Evolutionary conservation across 2,329 filamentous ascomycete species (phyloP), one percentile per base, ranked within the genome.

Genomic region (Cercospora sp.): DNA sequence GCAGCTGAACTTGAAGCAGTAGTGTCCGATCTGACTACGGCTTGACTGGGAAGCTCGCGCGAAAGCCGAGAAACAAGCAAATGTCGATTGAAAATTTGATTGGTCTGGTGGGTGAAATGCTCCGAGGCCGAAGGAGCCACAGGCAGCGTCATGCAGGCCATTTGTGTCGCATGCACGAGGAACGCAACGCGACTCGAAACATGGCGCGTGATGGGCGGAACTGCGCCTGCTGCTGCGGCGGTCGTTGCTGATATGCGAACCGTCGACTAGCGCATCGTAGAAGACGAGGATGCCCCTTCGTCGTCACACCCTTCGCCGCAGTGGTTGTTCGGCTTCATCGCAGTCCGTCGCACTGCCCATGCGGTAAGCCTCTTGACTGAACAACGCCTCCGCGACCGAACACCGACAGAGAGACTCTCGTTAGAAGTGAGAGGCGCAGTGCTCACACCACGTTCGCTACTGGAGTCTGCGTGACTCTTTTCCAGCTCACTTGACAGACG

Each of bases 1-100:
- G 28, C 55, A 59, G 55, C 55, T 59, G 55, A 59, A 59, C 16
- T 3, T 58, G 55, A 9, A 33, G 55, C 28, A 59, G 31, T 59
- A 20, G 20, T 3, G 13, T 28, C 28, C 23, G 23, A 57, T 31
- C 53, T 57, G 51, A 57, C 23, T 13, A 20, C 42, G 42, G 42
- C 42, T 18, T 9, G 42, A 48, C 42, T 48, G 42, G 42, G n/a
- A 48, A 48, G 42, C 42, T 48, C 42, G 42, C 42, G 42, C 42
- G 42, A 7, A 48, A 20, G 48, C 18, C 20, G 48, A 53, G 48
- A 53, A 53, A 26, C 48, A 53, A 33, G 55, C 28, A 18, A 59
- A 59, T 12, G 55, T 20, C 5, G 9, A n/a, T 7, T 36, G 28
- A 59, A 59, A 33, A 36, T 59, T 59, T 59, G 55, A 59, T 59